A percentile compares a stretch with the other conserved stretches of the same genome.
phyloP scores from a whole-genome alignment of 192 early-diverging fungal genomes.

The Oehlia diaphana region DNA sequence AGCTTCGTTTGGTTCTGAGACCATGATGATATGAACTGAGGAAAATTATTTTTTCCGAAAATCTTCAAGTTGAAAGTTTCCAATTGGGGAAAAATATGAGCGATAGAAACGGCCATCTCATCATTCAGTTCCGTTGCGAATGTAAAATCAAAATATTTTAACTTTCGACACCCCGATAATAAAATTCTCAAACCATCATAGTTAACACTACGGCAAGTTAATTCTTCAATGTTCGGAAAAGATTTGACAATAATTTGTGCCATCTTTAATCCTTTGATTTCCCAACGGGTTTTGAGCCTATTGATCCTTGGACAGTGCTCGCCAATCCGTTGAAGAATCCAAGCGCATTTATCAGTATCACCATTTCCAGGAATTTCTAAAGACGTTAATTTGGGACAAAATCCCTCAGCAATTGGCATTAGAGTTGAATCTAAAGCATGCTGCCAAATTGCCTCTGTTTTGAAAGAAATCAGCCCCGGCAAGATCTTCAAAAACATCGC shows the following conservation, averaged over 20 bases:
- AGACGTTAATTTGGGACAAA: constrained; percentile 10
- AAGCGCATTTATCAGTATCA: neutral
- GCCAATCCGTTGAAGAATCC: constrained; percentile 6
- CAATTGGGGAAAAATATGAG: neutral
- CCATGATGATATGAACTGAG: neutral
- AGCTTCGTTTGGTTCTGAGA: neutral
- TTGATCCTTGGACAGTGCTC: neutral
- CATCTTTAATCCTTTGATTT: neutral
- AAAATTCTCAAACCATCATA: constrained; percentile 3
- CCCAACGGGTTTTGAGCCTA: neutral
- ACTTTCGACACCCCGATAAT: neutral
- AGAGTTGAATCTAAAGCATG: constrained; percentile 5
- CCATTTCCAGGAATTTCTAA: constrained; percentile 8
- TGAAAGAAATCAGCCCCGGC: neutral
- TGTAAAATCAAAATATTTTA: constrained; percentile 10
- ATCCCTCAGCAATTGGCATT: neutral
- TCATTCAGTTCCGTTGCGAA: constrained; percentile 7
- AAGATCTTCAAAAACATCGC: neutral
- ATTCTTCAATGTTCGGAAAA: constrained; percentile 2
- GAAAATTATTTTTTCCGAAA: constrained; percentile 12
- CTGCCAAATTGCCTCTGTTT: constrained; percentile 2
- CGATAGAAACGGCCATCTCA: neutral
- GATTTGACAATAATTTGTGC: constrained; percentile 2
- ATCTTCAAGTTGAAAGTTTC: constrained; percentile 1
- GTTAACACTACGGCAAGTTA: constrained; percentile 2